Evolutionary conservation across 768 basidiomycete species (phyloP).

Genomic region (Kwoniella dejecticola): DNA sequence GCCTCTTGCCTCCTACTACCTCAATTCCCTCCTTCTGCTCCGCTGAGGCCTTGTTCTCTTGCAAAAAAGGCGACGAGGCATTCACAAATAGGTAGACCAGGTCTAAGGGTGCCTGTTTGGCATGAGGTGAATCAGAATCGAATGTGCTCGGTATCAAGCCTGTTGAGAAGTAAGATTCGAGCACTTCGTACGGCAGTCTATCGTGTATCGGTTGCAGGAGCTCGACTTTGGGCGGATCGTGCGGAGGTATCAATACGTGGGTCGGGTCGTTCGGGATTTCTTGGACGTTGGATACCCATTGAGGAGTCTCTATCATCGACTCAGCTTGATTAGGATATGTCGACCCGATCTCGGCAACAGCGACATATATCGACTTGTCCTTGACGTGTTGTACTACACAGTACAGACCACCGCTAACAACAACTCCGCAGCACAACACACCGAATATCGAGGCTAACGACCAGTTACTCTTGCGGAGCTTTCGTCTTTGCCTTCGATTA

Average conservation of each 20-base stretch:
- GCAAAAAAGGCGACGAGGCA: slow-evolving; percentile 37
- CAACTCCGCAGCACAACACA: neutral
- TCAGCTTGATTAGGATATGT: neutral
- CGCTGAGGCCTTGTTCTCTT: slow-evolving; percentile 18
- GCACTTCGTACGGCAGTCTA: slow-evolving; percentile 28
- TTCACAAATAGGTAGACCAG: slow-evolving; percentile 52
- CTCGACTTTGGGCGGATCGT: neutral
- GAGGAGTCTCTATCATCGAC: neutral
- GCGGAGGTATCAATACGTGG: slow-evolving; percentile 29
- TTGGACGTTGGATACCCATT: slow-evolving; percentile 2
- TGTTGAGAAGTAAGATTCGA: slow-evolving; percentile 31
- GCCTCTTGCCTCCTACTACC: slow-evolving; percentile 23
- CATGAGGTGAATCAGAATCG: neutral
- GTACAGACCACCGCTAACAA: neutral
- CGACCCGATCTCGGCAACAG: neutral
- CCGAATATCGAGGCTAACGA: neutral
- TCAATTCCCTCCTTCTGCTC: slow-evolving; percentile 28
- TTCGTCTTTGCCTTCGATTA: slow-evolving; percentile 1
- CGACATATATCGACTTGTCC: neutral
- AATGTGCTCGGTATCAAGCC: slow-evolving; percentile 22
- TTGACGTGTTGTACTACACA: too few species aligned
- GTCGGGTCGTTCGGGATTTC: slow-evolving; percentile 19
- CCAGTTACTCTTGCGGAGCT: too few species aligned
- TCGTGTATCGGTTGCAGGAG: slow-evolving; percentile 25
- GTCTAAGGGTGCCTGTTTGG: slow-evolving; percentile 29